Percentiles rank a stretch among this genome's conserved stretches.
These are phyloP conservation scores for Tulasnella sp. DNA, from an alignment of 768 basidiomycete species.

Conservation along the genomic window DNA sequence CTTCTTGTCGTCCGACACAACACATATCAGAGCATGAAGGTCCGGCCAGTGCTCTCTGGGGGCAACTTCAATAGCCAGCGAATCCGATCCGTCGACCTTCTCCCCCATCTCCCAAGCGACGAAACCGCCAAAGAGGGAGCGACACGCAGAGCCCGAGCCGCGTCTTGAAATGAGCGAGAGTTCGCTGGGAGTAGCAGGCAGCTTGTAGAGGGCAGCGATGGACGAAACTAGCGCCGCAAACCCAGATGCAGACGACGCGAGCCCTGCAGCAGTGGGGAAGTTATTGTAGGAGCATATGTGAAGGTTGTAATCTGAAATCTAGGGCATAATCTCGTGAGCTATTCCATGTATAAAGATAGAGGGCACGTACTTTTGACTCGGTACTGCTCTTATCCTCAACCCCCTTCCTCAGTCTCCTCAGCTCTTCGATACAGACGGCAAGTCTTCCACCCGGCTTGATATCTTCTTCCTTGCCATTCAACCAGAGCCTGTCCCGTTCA, in stretches of 20 bases:
- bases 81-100: slow-evolving; percentile 61
- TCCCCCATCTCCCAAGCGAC: slow-evolving; percentile 87
- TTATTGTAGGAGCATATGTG: slow-evolving; percentile 96
- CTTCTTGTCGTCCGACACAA: slow-evolving; percentile 93
- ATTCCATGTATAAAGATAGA: neutral
- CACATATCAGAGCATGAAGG: slow-evolving; percentile 93
- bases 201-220: slow-evolving; percentile 71
- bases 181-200: slow-evolving; percentile 62
- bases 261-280: slow-evolving; percentile 96
- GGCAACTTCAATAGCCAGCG: slow-evolving; percentile 77
- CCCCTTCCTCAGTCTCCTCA: slow-evolving; percentile 63
- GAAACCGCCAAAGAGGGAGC: slow-evolving; percentile 93
- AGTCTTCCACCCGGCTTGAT: slow-evolving; percentile 72
- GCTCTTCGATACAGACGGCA: slow-evolving; percentile 72
- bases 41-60: slow-evolving; percentile 83
- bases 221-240: slow-evolving; percentile 92
- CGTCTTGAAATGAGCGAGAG: slow-evolving; percentile 93
- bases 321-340: slow-evolving; percentile 1
- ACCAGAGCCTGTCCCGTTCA: slow-evolving; percentile 71
- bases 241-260: slow-evolving; percentile 94
- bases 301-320: slow-evolving; percentile 61
- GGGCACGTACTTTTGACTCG: slow-evolving; percentile 47
- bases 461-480: slow-evolving; percentile 85
- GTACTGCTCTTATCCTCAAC: slow-evolving; percentile 62
- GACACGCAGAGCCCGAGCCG: slow-evolving; percentile 95